Evolutionary conservation across 1,139 yeast genomes (phyloP), one percentile per base, ranked within the genome.

Genomic region (Yamadazyma mexicana): DNA sequence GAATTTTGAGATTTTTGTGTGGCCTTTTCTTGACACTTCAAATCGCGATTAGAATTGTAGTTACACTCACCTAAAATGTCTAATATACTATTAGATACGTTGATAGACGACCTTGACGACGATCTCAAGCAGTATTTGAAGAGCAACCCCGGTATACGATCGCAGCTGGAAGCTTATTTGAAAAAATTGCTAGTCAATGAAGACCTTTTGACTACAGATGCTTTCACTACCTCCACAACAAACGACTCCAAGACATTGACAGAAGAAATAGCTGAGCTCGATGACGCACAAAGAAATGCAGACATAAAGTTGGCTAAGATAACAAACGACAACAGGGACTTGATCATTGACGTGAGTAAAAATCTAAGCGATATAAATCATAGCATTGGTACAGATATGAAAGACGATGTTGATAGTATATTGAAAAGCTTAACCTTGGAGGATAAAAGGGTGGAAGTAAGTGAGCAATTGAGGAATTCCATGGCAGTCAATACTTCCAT

Each of bases 221-320:
- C 58, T 1, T 69, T 57, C 51, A 66, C 72, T 33, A 58, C 62
- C 15, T 48, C 47, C 12, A 43, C 33, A 34, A 42, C 10, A 3
- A 34, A 30, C 25, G 37, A 52, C 18, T 48, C 48, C 26, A 55
- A 53, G 32, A 69, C 75, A 1, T 48, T 71, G 32, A 66, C 64
- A 3, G 76, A 71, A 44, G 77, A 72, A 46, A 72, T 73, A 15
- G 78, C 77, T 2, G 77, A 72, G 45, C 57, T 73, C 36, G 77
- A 72, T 40, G 59, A 56, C 48, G 50, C 53, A 12, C 65, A 59
- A 40, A 51, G 72, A 18, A 55, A 54, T 11, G 53, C 68, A 20
- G 64, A 63, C 41, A 39, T 54, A 17, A 50, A 67, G 40, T 51
- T 73, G 35, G 63, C 69, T 0, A 42, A 55, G 9, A 53, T 69